phyloP scores from a whole-genome alignment of 73 alveolate species.

The Diophrys sp. region DNA sequence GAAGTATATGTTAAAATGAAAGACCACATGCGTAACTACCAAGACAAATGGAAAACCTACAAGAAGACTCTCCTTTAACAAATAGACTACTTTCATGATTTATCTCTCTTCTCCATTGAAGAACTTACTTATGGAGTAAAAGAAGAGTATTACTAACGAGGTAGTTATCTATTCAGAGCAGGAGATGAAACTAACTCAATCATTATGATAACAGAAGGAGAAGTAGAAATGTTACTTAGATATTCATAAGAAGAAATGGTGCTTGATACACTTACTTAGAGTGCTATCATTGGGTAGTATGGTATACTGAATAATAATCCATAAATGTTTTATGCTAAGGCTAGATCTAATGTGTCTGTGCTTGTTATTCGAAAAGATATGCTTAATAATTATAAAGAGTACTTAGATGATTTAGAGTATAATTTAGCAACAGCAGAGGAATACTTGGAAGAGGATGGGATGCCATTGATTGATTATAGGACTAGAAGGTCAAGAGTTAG shows the following conservation, averaged over 20 bases:
- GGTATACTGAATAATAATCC: not conserved
- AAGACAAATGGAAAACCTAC: slow-evolving; percentile 28
- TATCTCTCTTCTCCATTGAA: slow-evolving; percentile 5
- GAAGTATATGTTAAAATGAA: slow-evolving; percentile 38
- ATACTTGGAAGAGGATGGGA: not conserved
- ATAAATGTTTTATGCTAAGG: not conserved
- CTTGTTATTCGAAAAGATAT: slow-evolving; percentile 3
- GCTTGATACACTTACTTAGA: not conserved
- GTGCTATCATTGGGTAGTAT: not conserved
- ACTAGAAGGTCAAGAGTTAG: not conserved
- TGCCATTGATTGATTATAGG: slow-evolving; percentile 2
- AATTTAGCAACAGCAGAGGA: not conserved
- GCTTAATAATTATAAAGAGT: not conserved
- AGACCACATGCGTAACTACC: slow-evolving; percentile 39
- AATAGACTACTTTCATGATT: slow-evolving; percentile 13
- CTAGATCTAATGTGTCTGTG: not conserved
- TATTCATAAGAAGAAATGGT: not conserved
- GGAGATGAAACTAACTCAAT: not conserved
- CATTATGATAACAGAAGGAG: slow-evolving; percentile 1
- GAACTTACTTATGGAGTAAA: slow-evolving; percentile 15
- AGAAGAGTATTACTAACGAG: slow-evolving; percentile 4
- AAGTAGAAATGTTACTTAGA: not conserved
- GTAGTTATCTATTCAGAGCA: slow-evolving; percentile 4
- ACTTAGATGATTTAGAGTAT: not conserved
- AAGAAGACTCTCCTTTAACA: slow-evolving; percentile 2